Percentiles rank a stretch among this genome's conserved stretches.
These are phyloP conservation scores for Candida khao-thaluensis DNA, from an alignment of 805 yeast species.

Conservation along the genomic window DNA sequence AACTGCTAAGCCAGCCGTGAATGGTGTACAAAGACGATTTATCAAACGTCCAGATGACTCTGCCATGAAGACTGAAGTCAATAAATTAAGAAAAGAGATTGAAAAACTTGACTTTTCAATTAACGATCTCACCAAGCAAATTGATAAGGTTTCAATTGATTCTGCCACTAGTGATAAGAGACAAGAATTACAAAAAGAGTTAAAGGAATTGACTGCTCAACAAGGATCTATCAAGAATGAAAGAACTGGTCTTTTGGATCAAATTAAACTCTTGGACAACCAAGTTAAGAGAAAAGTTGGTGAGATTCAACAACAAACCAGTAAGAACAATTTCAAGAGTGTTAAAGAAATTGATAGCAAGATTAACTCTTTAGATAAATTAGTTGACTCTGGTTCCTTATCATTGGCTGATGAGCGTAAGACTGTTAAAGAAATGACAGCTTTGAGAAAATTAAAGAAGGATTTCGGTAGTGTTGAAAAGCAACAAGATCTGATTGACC, in stretches of 20 bases:
- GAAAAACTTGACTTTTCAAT: constrained; percentile 58
- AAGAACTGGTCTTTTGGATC: constrained; percentile 57
- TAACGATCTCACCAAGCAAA: constrained; percentile 51
- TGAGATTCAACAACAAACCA: constrained; percentile 70
- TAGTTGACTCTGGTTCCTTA: constrained; percentile 74
- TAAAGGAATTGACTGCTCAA: constrained; percentile 43
- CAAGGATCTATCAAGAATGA: constrained; percentile 50
- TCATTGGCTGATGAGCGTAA: constrained; percentile 90
- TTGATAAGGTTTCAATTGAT: constrained; percentile 42
- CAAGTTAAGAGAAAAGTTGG: constrained; percentile 69
- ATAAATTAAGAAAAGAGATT: constrained; percentile 56
- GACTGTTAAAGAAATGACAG: constrained; percentile 77
- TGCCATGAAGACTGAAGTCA: constrained; percentile 58
- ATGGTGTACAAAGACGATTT: constrained; percentile 43
- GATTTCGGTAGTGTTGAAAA: constrained; percentile 73
- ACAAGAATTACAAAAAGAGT: constrained; percentile 32
- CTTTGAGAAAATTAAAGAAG: constrained; percentile 76
- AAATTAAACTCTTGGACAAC: constrained; percentile 68
- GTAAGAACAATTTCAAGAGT: constrained; percentile 67
- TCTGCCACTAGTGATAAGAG: constrained; percentile 30
- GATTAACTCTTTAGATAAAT: constrained; percentile 63
- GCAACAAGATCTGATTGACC: constrained; percentile 76
- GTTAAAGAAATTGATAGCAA: constrained; percentile 69
- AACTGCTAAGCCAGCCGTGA: constrained; percentile 2
- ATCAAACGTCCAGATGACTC: constrained; percentile 75